Evolutionary conservation across 352 stramenopile species (phyloP), one percentile per base, ranked within the genome.

Genomic region (Phytopythium ostracodes): DNA sequence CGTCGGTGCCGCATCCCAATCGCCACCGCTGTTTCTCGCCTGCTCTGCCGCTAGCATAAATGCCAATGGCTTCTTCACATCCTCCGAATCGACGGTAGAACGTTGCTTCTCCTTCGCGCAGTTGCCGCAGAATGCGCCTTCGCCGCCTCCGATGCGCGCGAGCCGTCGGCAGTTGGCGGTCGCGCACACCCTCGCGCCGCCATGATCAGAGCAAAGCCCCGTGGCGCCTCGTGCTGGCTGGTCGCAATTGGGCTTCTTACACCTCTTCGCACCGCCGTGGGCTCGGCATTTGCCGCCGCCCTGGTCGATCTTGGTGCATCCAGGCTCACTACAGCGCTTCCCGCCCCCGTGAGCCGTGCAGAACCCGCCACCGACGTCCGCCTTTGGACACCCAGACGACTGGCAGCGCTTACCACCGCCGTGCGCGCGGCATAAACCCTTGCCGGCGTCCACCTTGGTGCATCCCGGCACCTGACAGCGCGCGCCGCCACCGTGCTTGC

Each of bases 221-320:
- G 64, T 79, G 5, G 64, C 52, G 2, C 84, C 84, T 57, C 82
- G 65, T 27, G 82, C 83, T 20, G 81, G 78, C 38, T 91, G 81
- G 27, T 62, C 60, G 47, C 86, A 94, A 17, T 68, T 73, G n/a
- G 71, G 56, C 50, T 75, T 56, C 38, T 64, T 71, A 64, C 86
- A 94, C 22, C 86, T 78, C 63, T 74, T 77, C 11, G 78, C 78
- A 9, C 83, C 84, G n/a, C 86, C 86, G 50, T 94, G 86, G 2
- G 86, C 83, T 31, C 86, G 69, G 40, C 87, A 92, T 52, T 85
- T 92, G 14, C 85, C 87, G 59, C 87, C 87, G 29, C 85, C 87
- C 67, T 96, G 87, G 59, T 87, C 80, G 40, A 90, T 91, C 57
- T 95, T 96, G 25, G 70, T 74, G 60, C 88, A 96, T 25, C 81